Evolutionary conservation across 257 asterid genomes (phyloP).

Genomic region (Scutellaria barbata): DNA sequence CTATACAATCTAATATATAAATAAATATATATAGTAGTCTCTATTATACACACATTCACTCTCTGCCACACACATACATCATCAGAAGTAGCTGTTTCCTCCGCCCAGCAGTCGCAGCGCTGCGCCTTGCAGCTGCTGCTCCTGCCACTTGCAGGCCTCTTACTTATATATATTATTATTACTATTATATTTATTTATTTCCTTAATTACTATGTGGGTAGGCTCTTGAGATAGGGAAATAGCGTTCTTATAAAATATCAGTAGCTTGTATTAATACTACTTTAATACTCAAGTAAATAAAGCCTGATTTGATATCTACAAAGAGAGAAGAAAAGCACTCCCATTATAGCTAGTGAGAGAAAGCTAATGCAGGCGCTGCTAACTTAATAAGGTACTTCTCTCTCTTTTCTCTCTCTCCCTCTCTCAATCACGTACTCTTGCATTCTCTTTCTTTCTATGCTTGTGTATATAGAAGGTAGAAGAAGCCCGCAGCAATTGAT

Average conservation of each 20-base stretch:
- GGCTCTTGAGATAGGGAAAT: constrained; percentile 20
- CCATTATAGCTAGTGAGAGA: constrained; percentile 55
- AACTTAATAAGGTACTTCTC: constrained; percentile 32
- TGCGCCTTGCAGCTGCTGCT: constrained; percentile 65
- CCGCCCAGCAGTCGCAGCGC: constrained; percentile 70
- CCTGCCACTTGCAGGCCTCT: constrained; percentile 61
- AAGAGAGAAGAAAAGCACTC: constrained; percentile 32
- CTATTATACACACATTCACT: constrained; percentile 29
- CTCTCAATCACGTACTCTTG: constrained; percentile 26
- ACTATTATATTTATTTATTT: background rate
- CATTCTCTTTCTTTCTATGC: constrained; percentile 26
- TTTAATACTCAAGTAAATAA: constrained; percentile 39
- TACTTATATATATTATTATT: constrained; percentile 29
- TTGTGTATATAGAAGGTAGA: constrained; percentile 25
- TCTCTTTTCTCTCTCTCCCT: constrained; percentile 14
- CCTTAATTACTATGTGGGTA: background rate
- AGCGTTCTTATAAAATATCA: constrained; percentile 22
- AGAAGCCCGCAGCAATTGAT: constrained; percentile 22
- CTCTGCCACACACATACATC: constrained; percentile 47
- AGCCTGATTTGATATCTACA: constrained; percentile 49
- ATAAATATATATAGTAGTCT: constrained; percentile 3
- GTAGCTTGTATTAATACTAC: constrained; percentile 28
- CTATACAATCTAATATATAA: background rate
- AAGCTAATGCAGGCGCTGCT: constrained; percentile 46
- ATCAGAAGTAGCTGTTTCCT: constrained; percentile 57